A percentile compares a stretch with the other conserved stretches of the same genome.
phyloP scores from a whole-genome alignment of 495 filamentous ascomycete genomes.

The Parmelia sp. region DNA sequence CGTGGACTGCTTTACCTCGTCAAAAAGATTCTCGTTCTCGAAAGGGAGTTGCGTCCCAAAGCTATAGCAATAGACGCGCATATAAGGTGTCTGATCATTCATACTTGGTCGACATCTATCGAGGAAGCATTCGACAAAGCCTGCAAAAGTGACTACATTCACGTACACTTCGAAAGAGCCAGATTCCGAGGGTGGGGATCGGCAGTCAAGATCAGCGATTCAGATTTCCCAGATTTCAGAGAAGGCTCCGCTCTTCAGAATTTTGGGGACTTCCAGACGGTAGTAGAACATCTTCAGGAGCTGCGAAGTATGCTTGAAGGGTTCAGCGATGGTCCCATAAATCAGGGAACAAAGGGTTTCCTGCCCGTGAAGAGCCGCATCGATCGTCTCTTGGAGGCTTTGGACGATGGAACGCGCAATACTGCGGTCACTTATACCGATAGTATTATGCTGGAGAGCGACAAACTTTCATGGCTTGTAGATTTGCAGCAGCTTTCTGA shows the following conservation, averaged over 20 bases:
- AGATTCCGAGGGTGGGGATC: background rate
- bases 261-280: background rate
- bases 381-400: background rate
- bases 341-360: background rate
- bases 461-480: background rate
- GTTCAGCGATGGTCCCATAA: background rate
- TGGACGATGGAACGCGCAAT: background rate
- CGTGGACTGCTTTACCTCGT: no score
- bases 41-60: no score
- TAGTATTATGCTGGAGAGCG: background rate
- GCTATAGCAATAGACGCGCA: no score
- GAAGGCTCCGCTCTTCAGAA: background rate
- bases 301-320: background rate
- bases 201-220: background rate
- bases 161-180: background rate
- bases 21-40: no score
- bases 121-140: background rate
- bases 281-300: background rate
- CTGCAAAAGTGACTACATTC: background rate
- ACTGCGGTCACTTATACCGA: background rate
- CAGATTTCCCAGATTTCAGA: background rate
- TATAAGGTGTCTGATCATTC: no score
- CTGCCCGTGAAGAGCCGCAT: constrained; percentile 2
- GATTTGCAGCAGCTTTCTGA: background rate
- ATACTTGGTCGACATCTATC: no score